Evolutionary conservation across 2,329 filamentous ascomycete species (phyloP).

Genomic region (Aureobasidium sp.): DNA sequence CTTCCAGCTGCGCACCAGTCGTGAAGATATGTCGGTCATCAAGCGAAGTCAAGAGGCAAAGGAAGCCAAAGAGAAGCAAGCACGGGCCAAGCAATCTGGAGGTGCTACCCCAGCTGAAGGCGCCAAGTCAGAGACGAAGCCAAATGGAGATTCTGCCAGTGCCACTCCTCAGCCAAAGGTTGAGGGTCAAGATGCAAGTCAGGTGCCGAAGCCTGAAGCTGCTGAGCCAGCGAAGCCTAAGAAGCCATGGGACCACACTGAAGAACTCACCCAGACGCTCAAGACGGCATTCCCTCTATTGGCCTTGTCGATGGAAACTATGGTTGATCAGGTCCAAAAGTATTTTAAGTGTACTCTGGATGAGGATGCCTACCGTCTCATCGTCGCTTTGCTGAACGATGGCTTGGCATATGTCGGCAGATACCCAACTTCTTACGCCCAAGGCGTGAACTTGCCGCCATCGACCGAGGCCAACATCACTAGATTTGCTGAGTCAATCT

Average conservation of each 20-base stretch:
- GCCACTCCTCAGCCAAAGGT: constrained; percentile 28
- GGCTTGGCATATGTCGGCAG: constrained; percentile 86
- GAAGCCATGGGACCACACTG: constrained; percentile 91
- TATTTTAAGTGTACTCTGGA: constrained; percentile 98
- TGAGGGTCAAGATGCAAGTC: constrained; percentile 18
- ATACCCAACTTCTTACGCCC: constrained; percentile 76
- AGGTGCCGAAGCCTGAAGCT: constrained; percentile 23
- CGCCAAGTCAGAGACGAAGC: constrained; percentile 32
- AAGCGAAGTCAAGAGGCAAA: constrained; percentile 73
- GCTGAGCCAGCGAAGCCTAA: constrained; percentile 46
- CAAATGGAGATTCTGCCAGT: constrained; percentile 32
- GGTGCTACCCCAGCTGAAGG: constrained; percentile 23
- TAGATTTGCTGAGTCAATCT: constrained; percentile 89
- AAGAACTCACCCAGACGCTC: constrained; percentile 88
- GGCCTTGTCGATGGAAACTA: constrained; percentile 96
- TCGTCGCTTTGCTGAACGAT: constrained; percentile 95
- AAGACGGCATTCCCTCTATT: constrained; percentile 96
- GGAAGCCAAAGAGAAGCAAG: constrained; percentile 46
- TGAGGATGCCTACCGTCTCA: constrained; percentile 93
- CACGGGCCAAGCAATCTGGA: constrained; percentile 48
- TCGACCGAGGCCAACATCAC: constrained; percentile 96
- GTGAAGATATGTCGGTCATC: constrained; percentile 87
- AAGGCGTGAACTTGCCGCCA: constrained; percentile 79
- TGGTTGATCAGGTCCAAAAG: constrained; percentile 98
- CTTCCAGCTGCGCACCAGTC: constrained; percentile 85